Conservation (phyloP, 768 basidiomycete genomes). For the Boletus bicolor region DNA sequence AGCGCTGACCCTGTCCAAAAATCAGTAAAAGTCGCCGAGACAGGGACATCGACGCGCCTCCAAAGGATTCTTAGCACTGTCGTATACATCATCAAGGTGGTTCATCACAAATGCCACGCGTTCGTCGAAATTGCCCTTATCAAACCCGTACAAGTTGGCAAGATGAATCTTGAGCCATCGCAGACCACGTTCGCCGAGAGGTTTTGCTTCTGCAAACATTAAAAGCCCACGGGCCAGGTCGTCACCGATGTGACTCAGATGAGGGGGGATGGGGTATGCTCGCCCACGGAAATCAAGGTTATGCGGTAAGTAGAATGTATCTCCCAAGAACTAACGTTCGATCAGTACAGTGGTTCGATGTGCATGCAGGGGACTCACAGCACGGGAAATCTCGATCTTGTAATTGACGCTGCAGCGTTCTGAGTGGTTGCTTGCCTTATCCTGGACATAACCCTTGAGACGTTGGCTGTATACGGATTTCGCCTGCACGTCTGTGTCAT, state of each 20-base stretch:
- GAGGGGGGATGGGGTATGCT: conserved; percentile 94
- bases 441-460: conserved; percentile 51
- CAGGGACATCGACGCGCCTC: conserved; percentile 44
- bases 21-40: conserved; percentile 2
- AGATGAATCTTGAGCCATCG: conserved; percentile 96
- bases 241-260: conserved; percentile 93
- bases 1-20: conserved; percentile 55
- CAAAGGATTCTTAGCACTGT: conserved; percentile 79
- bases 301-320: conserved; percentile 89
- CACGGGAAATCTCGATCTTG: conserved; percentile 92
- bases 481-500: conserved; percentile 51
- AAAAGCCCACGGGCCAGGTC: conserved; percentile 88
- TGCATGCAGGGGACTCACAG: conserved; percentile 48
- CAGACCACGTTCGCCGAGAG: conserved; percentile 79
- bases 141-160: conserved; percentile 89
- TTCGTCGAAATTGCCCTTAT: conserved; percentile 93
- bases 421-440: conserved; percentile 80
- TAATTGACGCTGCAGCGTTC: conserved; percentile 93
- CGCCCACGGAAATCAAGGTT: conserved; percentile 97
- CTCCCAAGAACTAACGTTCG: conserved; percentile 68
- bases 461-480: conserved; percentile 54
- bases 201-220: conserved; percentile 73
- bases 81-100: conserved; percentile 72
- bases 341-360: background rate
- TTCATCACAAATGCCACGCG: conserved; percentile 77